Evolutionary conservation across 1,139 yeast genomes (phyloP).

Genomic region (Magnusiomyces sp.): DNA sequence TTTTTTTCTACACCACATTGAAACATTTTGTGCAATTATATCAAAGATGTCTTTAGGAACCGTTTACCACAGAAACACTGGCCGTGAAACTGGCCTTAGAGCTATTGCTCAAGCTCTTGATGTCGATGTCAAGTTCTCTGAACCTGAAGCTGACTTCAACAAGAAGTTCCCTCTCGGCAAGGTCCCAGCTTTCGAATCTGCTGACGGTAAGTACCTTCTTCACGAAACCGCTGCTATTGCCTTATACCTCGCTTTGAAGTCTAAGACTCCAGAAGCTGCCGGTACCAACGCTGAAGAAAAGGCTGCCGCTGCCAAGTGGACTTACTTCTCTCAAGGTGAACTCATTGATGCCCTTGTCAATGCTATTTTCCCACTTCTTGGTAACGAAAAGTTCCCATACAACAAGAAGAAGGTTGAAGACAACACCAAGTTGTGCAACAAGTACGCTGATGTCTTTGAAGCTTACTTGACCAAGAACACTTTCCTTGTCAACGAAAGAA

Average conservation of each 20-base stretch:
- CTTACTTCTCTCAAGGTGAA: slow-evolving; percentile 74
- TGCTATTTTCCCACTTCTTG: slow-evolving; percentile 39
- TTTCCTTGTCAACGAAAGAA: slow-evolving; percentile 84
- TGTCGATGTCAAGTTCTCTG: slow-evolving; percentile 57
- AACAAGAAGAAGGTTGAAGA: slow-evolving; percentile 69
- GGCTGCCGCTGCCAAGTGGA: slow-evolving; percentile 70
- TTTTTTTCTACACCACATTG: neutral
- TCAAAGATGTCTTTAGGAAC: slow-evolving; percentile 30
- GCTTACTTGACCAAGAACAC: slow-evolving; percentile 55
- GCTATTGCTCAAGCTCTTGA: slow-evolving; percentile 63
- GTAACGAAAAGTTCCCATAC: slow-evolving; percentile 45
- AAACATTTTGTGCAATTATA: neutral
- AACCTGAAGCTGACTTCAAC: slow-evolving; percentile 39
- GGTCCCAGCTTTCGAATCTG: slow-evolving; percentile 72
- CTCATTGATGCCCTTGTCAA: slow-evolving; percentile 39
- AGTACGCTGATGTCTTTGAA: slow-evolving; percentile 27
- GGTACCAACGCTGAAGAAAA: slow-evolving; percentile 61
- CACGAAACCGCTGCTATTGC: slow-evolving; percentile 71
- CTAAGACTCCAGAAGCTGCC: slow-evolving; percentile 37
- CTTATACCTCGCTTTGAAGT: slow-evolving; percentile 32
- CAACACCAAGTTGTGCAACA: slow-evolving; percentile 37
- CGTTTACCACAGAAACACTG: slow-evolving; percentile 19
- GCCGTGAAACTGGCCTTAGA: slow-evolving; percentile 21
- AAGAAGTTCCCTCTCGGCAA: slow-evolving; percentile 61
- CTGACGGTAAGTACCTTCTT: slow-evolving; percentile 63